Evolutionary conservation across 352 stramenopile genomes (phyloP).

Genomic region (Phytophthora pisi): DNA sequence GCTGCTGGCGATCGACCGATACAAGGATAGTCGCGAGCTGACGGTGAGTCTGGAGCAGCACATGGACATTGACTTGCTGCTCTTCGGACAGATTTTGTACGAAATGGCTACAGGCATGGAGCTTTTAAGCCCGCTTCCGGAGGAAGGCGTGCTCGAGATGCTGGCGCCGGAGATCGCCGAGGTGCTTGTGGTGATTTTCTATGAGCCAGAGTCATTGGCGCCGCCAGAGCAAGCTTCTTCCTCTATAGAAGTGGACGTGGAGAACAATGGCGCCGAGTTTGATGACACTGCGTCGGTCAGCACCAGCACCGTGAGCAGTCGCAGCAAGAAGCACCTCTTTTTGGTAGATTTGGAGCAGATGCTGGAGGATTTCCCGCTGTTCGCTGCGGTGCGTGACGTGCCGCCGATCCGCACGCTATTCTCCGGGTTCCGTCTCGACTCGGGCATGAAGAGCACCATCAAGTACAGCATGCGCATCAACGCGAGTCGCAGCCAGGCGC

Average conservation of each 20-base stretch:
- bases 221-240: conserved; percentile 6
- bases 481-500: conserved; percentile 64
- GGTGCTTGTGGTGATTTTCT: conserved; percentile 65
- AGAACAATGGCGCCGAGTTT: conserved; percentile 17
- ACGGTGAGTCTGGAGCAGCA: conserved; percentile 69
- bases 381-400: conserved; percentile 38
- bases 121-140: conserved; percentile 45
- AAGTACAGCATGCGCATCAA: conserved; percentile 82
- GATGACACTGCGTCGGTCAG: conserved; percentile 27
- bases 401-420: conserved; percentile 62
- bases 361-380: conserved; percentile 46
- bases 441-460: conserved; percentile 76
- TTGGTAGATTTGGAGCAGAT: conserved; percentile 49
- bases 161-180: conserved; percentile 62
- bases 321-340: conserved; percentile 42
- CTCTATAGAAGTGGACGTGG: conserved; percentile 7
- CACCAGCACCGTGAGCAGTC: conserved; percentile 24
- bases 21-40: conserved; percentile 52
- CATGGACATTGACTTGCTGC: conserved; percentile 71
- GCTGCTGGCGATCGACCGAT: conserved; percentile 64
- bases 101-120: conserved; percentile 79
- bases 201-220: conserved; percentile 23
- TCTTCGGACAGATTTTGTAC: conserved; percentile 77
- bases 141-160: conserved; percentile 55
- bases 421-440: conserved; percentile 71